phyloP scores from a whole-genome alignment of 306 rosid genomes.

The Abrus pulchellus region DNA sequence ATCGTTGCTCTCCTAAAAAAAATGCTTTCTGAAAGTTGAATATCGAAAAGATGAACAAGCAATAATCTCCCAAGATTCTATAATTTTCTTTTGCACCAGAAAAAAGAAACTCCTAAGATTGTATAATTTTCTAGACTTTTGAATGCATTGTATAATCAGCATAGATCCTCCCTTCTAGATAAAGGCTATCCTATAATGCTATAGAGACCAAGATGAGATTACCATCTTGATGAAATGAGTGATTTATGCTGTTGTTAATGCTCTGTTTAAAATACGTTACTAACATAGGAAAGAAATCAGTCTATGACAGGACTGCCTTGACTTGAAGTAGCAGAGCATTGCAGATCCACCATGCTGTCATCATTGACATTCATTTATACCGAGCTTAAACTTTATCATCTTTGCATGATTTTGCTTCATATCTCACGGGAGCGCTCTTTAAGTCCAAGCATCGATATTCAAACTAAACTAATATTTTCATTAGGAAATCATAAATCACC shows the following conservation, averaged over 20 bases:
- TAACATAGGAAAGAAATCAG: conserved; percentile 9
- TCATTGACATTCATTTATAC: conserved; percentile 48
- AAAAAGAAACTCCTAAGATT: conserved; percentile 5
- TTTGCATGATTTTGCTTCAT: conserved; percentile 37
- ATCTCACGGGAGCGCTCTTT: not conserved
- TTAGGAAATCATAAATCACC: conserved; percentile 9
- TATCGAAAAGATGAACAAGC: conserved; percentile 15
- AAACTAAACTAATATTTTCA: not conserved
- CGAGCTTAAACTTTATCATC: conserved; percentile 13
- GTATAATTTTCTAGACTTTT: conserved; percentile 29
- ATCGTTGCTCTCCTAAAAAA: not conserved
- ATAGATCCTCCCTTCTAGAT: not conserved
- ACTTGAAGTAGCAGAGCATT: conserved; percentile 31
- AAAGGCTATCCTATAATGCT: conserved; percentile 40
- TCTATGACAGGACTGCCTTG: conserved; percentile 13
- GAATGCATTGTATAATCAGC: conserved; percentile 24
- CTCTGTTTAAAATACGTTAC: conserved; percentile 25
- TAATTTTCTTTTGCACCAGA: conserved; percentile 16
- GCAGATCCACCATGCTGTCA: conserved; percentile 40
- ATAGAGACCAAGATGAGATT: conserved; percentile 25
- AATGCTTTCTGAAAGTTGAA: not conserved
- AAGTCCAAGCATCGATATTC: not conserved
- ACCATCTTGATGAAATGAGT: conserved; percentile 40
- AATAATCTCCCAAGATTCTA: not conserved
- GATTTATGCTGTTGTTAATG: conserved; percentile 37